Evolutionary conservation across 768 basidiomycete genomes (phyloP), one percentile per base, ranked within the genome.

Genomic region (Termitomyces sp.): DNA sequence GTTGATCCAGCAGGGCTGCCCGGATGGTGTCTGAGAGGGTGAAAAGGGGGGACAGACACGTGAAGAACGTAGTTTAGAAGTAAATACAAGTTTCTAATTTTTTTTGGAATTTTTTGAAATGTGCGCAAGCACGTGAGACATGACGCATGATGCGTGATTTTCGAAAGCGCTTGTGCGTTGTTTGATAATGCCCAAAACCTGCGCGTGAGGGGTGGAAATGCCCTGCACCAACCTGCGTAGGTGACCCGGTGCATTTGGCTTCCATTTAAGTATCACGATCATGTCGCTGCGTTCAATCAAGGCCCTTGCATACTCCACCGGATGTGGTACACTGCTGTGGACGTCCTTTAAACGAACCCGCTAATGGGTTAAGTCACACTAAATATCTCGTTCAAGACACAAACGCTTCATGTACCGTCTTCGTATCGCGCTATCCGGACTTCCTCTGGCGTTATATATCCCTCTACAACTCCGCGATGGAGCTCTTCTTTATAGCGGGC

Each of bases 311-410:
- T 41, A 18, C 6, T 30, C 9, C 36, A 20, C 28, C 20, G 6
- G 11, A 52, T 3, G 14, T 54, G 41, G 20, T 22, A 30, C 20
- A 54, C 4, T 14, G 14, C 13, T 18, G 24, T 22, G 32, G 32
- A 35, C 30, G 20, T 16, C 32, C 24, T 54, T 4, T 0, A 8
- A 13, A 53, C 38, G 20, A 40, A 36, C n/a, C 13, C 16, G 40
- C 49, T 54, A 20, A 52, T 59, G 24, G 9, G 55, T 5, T 52
- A 47, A 33, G 58, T 28, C 7, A 8, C 18, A 7, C 14, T 60
- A 90, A 94, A 94, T 57, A 92, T 98, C 56, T 96, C 94, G 47
- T 96, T 96, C 86, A 97, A 97, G 76, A 95, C 96, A 0, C 96
- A 98, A 71, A 84, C 85, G 1, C 82, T 97, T 57, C 98, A 98